Base-by-base conservation (phyloP, 495 filamentous ascomycete species). In the Bacidia rubella region DNA sequence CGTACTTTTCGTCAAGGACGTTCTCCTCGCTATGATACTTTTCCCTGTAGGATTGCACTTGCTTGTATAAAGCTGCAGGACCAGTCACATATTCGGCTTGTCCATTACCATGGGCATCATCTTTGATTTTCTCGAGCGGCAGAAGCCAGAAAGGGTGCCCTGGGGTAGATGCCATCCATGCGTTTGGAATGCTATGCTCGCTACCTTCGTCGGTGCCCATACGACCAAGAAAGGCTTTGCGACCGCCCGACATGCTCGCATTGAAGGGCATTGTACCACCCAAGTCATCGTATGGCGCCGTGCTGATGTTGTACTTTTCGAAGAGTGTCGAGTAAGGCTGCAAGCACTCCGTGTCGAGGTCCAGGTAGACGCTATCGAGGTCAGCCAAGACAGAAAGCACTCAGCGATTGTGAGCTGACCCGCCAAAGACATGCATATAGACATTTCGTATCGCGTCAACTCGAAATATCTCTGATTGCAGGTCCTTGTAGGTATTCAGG, bases 321-420 rank as follows among this genome's bases (percentile, higher is more conserved):
- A 57, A 57, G 39, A 56, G 46, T 26, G 24, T 47, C 10, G 53
- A 42, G 19, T 56, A 59, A 9, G 60, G 52, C 19, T 38, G 51
- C n/a, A 60, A 20, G 43, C 60, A 62, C 41, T 62, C 60, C 19
- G 57, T 60, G 43, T 62, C 60, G 11, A 60, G 49, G 49, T 62
- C 60, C 25, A 54, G 44, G 52, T 62, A 62, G 19, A 62, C 54
- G 11, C 59, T 60, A 27, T 15, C 5, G 2, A 32, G 39, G 45
- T 49, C 17, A 23, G 10, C 11, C 7, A 19, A 1, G 15, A 51
- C 45, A 10, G 27, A 17, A 9, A 5, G 9, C 7, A 22, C 5
- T 5, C 5, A 44, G 17, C 9, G 20, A 22, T 17, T 17, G 41
- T 5, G 41, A 44, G 17, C 41, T 9, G 7, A 60, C 58, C 59